A percentile compares a stretch with the other conserved stretches of the same genome.
Evolutionary conservation across 1,284 basidiomycete genomes (phyloP).

Genomic region (Fomitiporia mediterranea): DNA sequence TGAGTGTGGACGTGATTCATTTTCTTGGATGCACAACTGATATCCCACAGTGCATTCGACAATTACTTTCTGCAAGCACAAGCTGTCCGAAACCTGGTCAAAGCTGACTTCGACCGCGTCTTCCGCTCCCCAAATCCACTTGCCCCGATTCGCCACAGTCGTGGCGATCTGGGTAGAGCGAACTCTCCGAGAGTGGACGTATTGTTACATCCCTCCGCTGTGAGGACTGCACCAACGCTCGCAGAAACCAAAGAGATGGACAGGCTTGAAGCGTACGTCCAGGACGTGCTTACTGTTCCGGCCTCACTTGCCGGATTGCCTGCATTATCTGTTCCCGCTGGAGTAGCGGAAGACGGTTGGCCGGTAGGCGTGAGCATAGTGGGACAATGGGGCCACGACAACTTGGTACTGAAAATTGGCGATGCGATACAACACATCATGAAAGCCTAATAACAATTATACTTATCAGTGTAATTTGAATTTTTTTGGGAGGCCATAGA

Average conservation of each 20-base stretch:
- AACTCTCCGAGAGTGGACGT: slow-evolving; percentile 57
- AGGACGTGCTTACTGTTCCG: slow-evolving; percentile 91
- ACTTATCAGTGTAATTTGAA: background rate
- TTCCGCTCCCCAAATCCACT: slow-evolving; percentile 57
- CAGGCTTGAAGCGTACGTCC: slow-evolving; percentile 65
- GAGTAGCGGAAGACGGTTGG: slow-evolving; percentile 57
- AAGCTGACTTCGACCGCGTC: slow-evolving; percentile 68
- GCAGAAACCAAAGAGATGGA: slow-evolving; percentile 15
- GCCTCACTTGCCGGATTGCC: slow-evolving; percentile 89
- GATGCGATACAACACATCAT: slow-evolving; percentile 4
- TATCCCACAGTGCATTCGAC: slow-evolving; percentile 73
- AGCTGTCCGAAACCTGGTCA: slow-evolving; percentile 66
- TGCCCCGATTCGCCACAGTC: slow-evolving; percentile 15
- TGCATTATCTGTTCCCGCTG: slow-evolving; percentile 70
- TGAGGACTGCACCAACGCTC: slow-evolving; percentile 69
- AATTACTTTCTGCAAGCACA: slow-evolving; percentile 96
- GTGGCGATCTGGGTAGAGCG: slow-evolving; percentile 3
- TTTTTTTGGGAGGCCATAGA: background rate
- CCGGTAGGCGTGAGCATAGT: slow-evolving; percentile 84
- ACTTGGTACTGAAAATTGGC: slow-evolving; percentile 43
- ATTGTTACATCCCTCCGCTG: slow-evolving; percentile 82
- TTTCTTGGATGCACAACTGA: background rate
- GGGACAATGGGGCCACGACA: slow-evolving; percentile 88
- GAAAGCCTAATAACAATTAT: background rate
- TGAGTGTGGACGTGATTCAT: slow-evolving; percentile 37